phyloP scores from a whole-genome alignment of 2,329 filamentous ascomycete species.

The Pseudocercospora cruenta region DNA sequence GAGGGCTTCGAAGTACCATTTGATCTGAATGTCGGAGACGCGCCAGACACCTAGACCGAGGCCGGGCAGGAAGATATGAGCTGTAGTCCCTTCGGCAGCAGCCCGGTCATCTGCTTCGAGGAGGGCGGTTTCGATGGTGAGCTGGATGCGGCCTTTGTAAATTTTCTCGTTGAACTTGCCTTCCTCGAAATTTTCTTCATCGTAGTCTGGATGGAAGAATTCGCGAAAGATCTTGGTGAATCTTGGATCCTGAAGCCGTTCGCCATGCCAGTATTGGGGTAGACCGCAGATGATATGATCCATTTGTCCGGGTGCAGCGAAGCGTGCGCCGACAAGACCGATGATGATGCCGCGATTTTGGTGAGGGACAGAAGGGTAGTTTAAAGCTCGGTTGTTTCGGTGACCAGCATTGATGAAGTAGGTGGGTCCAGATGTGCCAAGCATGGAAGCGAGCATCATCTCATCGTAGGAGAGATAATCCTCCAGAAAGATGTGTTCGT shows the following conservation, averaged over 20 bases:
- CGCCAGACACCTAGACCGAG: conserved; percentile 34
- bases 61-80: conserved; percentile 30
- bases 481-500: conserved; percentile 21
- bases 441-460: conserved; percentile 36
- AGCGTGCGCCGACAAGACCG: conserved; percentile 32
- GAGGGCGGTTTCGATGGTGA: conserved; percentile 31
- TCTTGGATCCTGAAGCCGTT: conserved; percentile 4
- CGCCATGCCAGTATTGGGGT: background rate
- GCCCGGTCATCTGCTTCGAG: conserved; percentile 31
- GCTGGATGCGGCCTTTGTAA: conserved; percentile 30
- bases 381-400: conserved; percentile 25
- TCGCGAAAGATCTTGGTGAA: conserved; percentile 23
- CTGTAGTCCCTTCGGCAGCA: conserved; percentile 21
- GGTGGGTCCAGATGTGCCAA: conserved; percentile 34
- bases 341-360: conserved; percentile 16
- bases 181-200: background rate
- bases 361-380: conserved; percentile 8
- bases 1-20: conserved; percentile 18
- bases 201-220: conserved; percentile 13
- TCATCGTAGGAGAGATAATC: conserved; percentile 39
- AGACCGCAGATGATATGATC: conserved; percentile 19
- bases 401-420: conserved; percentile 36
- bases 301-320: conserved; percentile 29
- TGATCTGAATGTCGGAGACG: conserved; percentile 16
- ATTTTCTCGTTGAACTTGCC: conserved; percentile 16